A percentile compares a stretch with the other conserved stretches of the same genome.
These are phyloP conservation scores for Lachnellula cervina DNA, from an alignment of 2,329 filamentous ascomycete species.

Conservation along the genomic window DNA sequence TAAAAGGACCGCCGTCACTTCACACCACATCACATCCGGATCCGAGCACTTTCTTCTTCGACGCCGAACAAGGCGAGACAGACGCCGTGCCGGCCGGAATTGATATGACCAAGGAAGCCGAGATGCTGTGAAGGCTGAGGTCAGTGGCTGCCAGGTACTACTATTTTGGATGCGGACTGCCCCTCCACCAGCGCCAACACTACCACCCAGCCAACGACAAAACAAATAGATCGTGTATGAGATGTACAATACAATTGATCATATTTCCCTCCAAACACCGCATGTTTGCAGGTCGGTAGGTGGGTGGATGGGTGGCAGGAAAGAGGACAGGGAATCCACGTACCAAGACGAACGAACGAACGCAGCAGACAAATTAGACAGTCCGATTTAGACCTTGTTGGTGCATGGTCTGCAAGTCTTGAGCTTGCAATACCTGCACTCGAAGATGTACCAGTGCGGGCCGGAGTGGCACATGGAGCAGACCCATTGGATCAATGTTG, in stretches of 20 bases:
- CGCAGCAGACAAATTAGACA: not conserved
- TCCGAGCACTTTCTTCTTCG: not conserved
- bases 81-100: not conserved
- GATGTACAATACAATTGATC: not conserved
- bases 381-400: constrained; percentile 24
- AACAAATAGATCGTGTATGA: not conserved
- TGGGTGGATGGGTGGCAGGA: not conserved
- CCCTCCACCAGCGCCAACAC: not conserved
- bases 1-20: not conserved
- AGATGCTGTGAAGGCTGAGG: not conserved
- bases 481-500: constrained; percentile 59
- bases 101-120: not conserved
- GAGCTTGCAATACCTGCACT: constrained; percentile 64
- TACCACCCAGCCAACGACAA: not conserved
- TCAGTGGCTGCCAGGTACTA: not conserved
- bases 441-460: constrained; percentile 64
- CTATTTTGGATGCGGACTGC: not conserved
- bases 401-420: constrained; percentile 57
- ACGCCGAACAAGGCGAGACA: not conserved
- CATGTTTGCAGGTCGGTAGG: not conserved
- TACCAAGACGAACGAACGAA: not conserved
- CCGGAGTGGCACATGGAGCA: constrained; percentile 61
- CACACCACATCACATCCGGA: not conserved
- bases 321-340: not conserved
- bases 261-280: not conserved